phyloP scores from a whole-genome alignment of 2,329 filamentous ascomycete species.

The Fusarium sp. region DNA sequence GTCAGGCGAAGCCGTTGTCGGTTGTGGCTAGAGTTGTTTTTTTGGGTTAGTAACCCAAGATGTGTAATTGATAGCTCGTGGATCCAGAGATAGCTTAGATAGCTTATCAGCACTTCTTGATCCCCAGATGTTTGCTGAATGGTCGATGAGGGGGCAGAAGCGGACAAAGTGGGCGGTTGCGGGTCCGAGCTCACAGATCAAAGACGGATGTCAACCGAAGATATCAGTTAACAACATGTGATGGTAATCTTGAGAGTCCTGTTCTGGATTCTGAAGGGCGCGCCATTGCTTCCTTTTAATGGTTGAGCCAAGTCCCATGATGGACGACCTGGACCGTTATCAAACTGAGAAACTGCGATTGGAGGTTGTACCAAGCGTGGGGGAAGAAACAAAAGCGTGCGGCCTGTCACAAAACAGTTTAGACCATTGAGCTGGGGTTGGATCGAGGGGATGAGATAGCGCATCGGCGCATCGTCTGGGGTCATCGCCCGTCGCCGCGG shows the following conservation, averaged over 20 bases:
- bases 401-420: slow-evolving; percentile 6
- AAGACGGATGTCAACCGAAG: slow-evolving; percentile 23
- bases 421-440: slow-evolving; percentile 18
- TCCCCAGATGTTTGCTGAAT: slow-evolving; percentile 31
- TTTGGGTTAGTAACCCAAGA: slow-evolving; percentile 34
- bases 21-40: slow-evolving; percentile 31
- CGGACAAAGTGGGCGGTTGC: slow-evolving; percentile 35
- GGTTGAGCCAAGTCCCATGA: slow-evolving; percentile 15
- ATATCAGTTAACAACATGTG: slow-evolving; percentile 17
- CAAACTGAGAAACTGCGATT: slow-evolving; percentile 26
- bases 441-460: slow-evolving; percentile 29
- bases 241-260: slow-evolving; percentile 18
- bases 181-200: slow-evolving; percentile 29
- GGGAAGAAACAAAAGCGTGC: slow-evolving; percentile 28
- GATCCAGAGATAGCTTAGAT: slow-evolving; percentile 46
- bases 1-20: slow-evolving; percentile 32
- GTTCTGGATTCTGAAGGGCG: background rate
- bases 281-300: slow-evolving; percentile 14
- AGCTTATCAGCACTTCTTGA: slow-evolving; percentile 44
- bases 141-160: slow-evolving; percentile 19
- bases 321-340: slow-evolving; percentile 26
- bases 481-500: slow-evolving; percentile 1
- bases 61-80: slow-evolving; percentile 35
- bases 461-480: slow-evolving; percentile 30
- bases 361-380: slow-evolving; percentile 32